Evolutionary conservation across 1,284 basidiomycete genomes (phyloP).

Genomic region (Microbotryum scabiosae): DNA sequence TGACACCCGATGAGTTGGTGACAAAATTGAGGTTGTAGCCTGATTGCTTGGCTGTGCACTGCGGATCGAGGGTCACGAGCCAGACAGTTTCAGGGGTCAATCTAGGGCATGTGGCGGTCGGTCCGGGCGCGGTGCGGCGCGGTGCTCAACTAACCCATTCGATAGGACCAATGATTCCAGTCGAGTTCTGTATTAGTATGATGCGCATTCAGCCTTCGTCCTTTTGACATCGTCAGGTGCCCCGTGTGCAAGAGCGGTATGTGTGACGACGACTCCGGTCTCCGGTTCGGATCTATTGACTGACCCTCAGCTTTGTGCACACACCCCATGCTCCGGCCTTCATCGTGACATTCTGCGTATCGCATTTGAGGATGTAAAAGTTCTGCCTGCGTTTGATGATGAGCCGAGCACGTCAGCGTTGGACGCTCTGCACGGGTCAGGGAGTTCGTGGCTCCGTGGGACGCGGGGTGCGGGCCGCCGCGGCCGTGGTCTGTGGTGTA

Average conservation of each 20-base stretch:
- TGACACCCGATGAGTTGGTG: conserved; percentile 20
- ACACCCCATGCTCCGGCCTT: conserved; percentile 29
- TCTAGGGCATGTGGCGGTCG: background rate
- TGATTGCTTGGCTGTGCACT: conserved; percentile 17
- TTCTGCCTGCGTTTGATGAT: conserved; percentile 21
- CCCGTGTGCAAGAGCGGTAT: too few relatives aligned
- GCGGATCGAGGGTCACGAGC: background rate
- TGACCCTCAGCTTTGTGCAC: conserved; percentile 20
- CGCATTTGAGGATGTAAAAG: conserved; percentile 25
- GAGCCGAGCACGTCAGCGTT: too few relatives aligned
- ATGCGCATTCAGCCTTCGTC: too few relatives aligned
- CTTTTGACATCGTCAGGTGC: too few relatives aligned
- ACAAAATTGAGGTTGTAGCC: conserved; percentile 25
- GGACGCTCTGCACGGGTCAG: too few relatives aligned
- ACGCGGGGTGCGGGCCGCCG: too few relatives aligned
- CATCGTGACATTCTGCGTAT: conserved; percentile 21
- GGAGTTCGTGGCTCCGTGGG: too few relatives aligned
- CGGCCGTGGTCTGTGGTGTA: too few relatives aligned
- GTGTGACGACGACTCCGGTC: too few relatives aligned
- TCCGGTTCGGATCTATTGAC: background rate
- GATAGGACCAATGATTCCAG: conserved; percentile 13
- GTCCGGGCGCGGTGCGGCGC: background rate
- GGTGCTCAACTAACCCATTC: conserved; percentile 11
- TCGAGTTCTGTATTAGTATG: conserved; percentile 13
- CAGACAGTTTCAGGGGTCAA: background rate